Conservation (phyloP, 495 filamentous ascomycete species). For the Trichoderma virens region DNA sequence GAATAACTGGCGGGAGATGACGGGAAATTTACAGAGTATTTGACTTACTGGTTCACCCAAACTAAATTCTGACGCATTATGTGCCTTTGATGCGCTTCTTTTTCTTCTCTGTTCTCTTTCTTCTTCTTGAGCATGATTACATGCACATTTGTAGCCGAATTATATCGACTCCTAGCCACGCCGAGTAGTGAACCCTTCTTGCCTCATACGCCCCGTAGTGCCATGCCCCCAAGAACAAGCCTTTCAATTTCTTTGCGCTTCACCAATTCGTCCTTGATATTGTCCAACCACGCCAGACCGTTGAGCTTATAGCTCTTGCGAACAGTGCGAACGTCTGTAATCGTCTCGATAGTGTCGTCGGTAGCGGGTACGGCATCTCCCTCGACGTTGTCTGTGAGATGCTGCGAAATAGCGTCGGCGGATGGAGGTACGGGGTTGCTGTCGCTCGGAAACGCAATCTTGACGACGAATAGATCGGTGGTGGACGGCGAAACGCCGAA, state of each 20-base stretch:
- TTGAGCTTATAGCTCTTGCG: constrained; percentile 80
- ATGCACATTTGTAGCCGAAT: too few species aligned
- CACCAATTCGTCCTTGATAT: constrained; percentile 23
- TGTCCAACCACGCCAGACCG: constrained; percentile 34
- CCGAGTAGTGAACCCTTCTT: neutral
- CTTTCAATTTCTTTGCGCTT: constrained; percentile 50
- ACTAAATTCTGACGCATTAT: neutral
- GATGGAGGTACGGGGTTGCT: constrained; percentile 24
- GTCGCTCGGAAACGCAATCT: constrained; percentile 40
- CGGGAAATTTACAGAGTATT: neutral
- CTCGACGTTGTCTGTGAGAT: constrained; percentile 54
- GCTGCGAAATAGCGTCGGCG: constrained; percentile 49
- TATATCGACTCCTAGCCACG: neutral
- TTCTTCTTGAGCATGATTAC: too few species aligned
- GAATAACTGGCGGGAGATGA: neutral
- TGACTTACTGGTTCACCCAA: too few species aligned
- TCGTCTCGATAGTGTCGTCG: constrained; percentile 48
- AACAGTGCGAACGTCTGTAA: constrained; percentile 61
- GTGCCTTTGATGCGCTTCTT: neutral
- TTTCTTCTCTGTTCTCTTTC: neutral
- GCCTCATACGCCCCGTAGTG: constrained; percentile 52
- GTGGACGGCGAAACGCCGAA: constrained; percentile 73
- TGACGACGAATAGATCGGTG: constrained; percentile 64
- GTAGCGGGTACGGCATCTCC: constrained; percentile 56
- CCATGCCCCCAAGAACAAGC: constrained; percentile 62